Conservation (phyloP, 164 flowering plant species). For the Stephania japonica region DNA sequence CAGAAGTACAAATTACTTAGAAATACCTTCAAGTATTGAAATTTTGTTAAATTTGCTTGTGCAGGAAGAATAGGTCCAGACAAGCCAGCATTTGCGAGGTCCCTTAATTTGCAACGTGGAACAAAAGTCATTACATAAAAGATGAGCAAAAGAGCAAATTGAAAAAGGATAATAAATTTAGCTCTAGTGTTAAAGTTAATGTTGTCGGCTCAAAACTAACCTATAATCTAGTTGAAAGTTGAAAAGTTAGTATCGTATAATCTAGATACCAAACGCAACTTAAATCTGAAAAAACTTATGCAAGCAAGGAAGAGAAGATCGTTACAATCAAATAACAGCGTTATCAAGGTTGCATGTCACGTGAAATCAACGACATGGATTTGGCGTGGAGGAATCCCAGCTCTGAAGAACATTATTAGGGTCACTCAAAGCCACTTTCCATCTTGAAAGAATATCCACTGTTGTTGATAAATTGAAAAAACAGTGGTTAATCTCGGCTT, state of each 20-base stretch:
- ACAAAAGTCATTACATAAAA: background rate
- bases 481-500: too few relatives aligned
- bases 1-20: too few relatives aligned
- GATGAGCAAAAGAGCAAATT: too few relatives aligned
- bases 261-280: too few relatives aligned
- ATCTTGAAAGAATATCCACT: conserved; percentile 22
- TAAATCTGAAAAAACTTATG: background rate
- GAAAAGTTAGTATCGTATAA: too few relatives aligned
- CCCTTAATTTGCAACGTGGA: conserved; percentile 11
- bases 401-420: conserved; percentile 17
- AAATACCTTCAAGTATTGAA: conserved; percentile 23
- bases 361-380: conserved; percentile 6
- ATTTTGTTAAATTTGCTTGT: conserved; percentile 18
- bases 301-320: background rate
- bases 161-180: too few relatives aligned
- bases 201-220: too few relatives aligned
- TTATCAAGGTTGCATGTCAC: conserved; percentile 7
- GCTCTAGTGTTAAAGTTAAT: too few relatives aligned
- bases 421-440: conserved; percentile 12
- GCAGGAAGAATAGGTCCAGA: conserved; percentile 23
- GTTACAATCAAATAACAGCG: conserved; percentile 20
- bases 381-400: conserved; percentile 18
- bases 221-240: too few relatives aligned
- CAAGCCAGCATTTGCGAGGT: conserved; percentile 21
- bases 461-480: too few relatives aligned